phyloP scores from a whole-genome alignment of 345 rosid species.

The Salix exigua region DNA sequence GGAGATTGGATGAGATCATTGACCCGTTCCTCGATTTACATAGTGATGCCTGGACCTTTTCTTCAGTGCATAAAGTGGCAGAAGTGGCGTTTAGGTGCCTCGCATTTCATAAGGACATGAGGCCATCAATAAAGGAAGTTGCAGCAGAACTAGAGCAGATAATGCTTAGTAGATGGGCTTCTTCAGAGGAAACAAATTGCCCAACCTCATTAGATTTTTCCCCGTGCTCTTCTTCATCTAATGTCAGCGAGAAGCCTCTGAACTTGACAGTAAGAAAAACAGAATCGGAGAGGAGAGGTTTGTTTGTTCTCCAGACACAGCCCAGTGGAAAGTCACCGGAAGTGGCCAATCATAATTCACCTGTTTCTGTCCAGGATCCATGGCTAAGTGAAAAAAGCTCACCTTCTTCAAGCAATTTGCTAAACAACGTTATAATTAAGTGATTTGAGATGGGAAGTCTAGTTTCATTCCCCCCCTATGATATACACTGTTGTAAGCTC shows the following conservation, averaged over 20 bases:
- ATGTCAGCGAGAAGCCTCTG: constrained; percentile 31
- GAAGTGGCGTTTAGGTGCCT: constrained; percentile 79
- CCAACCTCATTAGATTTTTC: constrained; percentile 20
- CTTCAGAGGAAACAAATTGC: constrained; percentile 19
- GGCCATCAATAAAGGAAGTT: constrained; percentile 67
- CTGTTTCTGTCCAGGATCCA: constrained; percentile 40
- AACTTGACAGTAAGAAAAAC: constrained; percentile 12
- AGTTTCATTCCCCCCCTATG: neutral
- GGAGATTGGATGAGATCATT: constrained; percentile 47
- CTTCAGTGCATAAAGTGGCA: constrained; percentile 44
- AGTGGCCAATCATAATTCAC: constrained; percentile 27
- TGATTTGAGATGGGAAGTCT: constrained; percentile 12
- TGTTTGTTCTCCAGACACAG: constrained; percentile 3
- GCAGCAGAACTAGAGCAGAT: constrained; percentile 49
- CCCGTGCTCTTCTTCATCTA: constrained; percentile 26
- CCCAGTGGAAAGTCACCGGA: constrained; percentile 23
- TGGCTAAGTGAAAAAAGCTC: constrained; percentile 56
- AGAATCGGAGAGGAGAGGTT: constrained; percentile 9
- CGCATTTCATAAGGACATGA: constrained; percentile 57
- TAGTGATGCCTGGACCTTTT: constrained; percentile 38
- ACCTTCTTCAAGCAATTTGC: constrained; percentile 45
- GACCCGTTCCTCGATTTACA: constrained; percentile 46
- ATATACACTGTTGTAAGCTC: neutral
- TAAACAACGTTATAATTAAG: constrained; percentile 15
- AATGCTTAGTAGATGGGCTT: constrained; percentile 24